These are phyloP conservation scores for Ceratocystis ficicola DNA, from an alignment of 2,329 filamentous ascomycete species.

Conservation along the genomic window DNA sequence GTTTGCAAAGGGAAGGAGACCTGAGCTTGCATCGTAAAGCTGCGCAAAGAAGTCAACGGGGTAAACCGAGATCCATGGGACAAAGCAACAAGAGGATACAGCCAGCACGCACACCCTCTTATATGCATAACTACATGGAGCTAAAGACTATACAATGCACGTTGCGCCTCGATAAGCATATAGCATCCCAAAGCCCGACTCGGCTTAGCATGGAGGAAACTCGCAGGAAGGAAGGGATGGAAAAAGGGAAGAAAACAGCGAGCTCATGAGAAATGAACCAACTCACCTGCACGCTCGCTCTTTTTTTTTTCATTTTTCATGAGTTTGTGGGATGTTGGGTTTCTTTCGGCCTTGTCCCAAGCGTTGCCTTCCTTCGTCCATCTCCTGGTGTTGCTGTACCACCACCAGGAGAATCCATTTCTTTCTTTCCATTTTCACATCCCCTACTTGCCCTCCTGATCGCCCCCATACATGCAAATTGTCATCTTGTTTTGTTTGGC, in stretches of 20 bases:
- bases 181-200: background rate
- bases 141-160: background rate
- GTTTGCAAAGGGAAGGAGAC: background rate
- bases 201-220: background rate
- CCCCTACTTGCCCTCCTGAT: background rate
- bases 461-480: conserved; percentile 1
- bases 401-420: background rate
- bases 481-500: background rate
- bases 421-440: background rate
- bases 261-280: background rate
- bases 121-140: background rate
- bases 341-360: background rate
- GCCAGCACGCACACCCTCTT: background rate
- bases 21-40: background rate
- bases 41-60: too few species aligned
- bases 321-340: background rate
- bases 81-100: background rate
- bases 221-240: background rate
- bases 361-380: background rate
- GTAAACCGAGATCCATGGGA: background rate
- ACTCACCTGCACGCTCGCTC: too few species aligned
- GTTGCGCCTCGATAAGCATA: conserved; percentile 1
- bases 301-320: background rate
- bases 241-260: background rate
- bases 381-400: background rate